Percentiles rank a stretch among this genome's conserved stretches.
These are phyloP conservation scores for Scheffersomyces ergatensis DNA, from an alignment of 805 yeast genomes.

Conservation along the genomic window DNA sequence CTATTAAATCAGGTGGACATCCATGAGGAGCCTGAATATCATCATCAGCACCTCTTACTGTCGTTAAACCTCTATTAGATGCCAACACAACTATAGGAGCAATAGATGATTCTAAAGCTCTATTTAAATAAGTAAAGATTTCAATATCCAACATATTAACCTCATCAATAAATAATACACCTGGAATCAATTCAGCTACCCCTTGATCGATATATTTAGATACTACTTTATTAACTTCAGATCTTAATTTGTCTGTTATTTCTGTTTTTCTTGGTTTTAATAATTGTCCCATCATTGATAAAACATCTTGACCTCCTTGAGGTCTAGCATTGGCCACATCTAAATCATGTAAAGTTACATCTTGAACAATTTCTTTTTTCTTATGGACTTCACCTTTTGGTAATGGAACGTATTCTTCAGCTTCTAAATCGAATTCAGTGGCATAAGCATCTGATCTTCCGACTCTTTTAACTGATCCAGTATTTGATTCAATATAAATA, in stretches of 20 bases:
- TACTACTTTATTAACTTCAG: conserved; percentile 93
- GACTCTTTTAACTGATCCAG: conserved; percentile 95
- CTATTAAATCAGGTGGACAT: conserved; percentile 91
- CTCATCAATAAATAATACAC: conserved; percentile 96
- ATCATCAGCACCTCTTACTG: conserved; percentile 84
- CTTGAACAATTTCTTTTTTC: conserved; percentile 96
- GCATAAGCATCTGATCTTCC: conserved; percentile 99
- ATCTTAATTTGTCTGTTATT: conserved; percentile 91
- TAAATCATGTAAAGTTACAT: conserved; percentile 92
- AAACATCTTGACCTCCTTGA: conserved; percentile 93
- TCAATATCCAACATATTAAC: conserved; percentile 98
- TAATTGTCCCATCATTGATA: conserved; percentile 95
- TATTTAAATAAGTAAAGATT: conserved; percentile 89
- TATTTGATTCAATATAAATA: conserved; percentile 93
- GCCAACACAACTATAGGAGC: conserved; percentile 96
- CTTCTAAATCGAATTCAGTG: conserved; percentile 96
- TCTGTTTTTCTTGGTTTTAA: conserved; percentile 95
- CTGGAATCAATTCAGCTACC: conserved; percentile 95
- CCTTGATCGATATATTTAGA: conserved; percentile 97
- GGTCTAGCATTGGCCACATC: conserved; percentile 97
- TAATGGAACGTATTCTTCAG: conserved; percentile 96
- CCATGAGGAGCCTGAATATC: conserved; percentile 92
- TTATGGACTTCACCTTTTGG: conserved; percentile 99
- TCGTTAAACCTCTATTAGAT: conserved; percentile 90
- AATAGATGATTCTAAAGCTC: conserved; percentile 87